phyloP scores from a whole-genome alignment of 1,139 yeast genomes.

The Suhomyces atakaporum region DNA sequence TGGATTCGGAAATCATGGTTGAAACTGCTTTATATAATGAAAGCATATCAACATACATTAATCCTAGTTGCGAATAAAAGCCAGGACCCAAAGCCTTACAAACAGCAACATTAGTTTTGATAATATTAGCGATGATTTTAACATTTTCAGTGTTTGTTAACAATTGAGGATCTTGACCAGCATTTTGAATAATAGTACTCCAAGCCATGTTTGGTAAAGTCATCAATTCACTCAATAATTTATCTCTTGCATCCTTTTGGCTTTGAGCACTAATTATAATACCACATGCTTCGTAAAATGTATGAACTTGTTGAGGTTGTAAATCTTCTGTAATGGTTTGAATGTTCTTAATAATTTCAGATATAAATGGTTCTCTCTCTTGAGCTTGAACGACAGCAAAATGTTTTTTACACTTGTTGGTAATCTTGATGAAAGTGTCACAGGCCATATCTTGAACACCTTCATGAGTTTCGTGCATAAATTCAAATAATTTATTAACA shows the following conservation, averaged over 20 bases:
- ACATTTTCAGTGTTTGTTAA: constrained; percentile 84
- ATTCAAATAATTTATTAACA: constrained; percentile 90
- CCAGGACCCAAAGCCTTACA: constrained; percentile 93
- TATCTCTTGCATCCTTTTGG: constrained; percentile 64
- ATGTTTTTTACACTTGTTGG: constrained; percentile 92
- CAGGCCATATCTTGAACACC: constrained; percentile 99
- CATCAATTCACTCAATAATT: constrained; percentile 79
- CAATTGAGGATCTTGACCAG: constrained; percentile 85
- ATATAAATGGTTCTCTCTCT: constrained; percentile 90
- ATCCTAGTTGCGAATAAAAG: constrained; percentile 84
- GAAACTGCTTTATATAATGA: constrained; percentile 88
- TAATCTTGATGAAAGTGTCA: constrained; percentile 95
- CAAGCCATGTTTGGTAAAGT: constrained; percentile 91
- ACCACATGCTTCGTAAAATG: constrained; percentile 98
- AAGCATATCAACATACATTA: constrained; percentile 86
- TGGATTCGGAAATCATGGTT: constrained; percentile 80
- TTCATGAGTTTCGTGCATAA: constrained; percentile 99
- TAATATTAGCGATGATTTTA: constrained; percentile 87
- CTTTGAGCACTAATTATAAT: constrained; percentile 84
- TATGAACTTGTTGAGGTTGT: constrained; percentile 96
- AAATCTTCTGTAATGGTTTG: constrained; percentile 87
- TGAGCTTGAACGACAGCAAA: constrained; percentile 85
- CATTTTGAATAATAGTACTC: constrained; percentile 84
- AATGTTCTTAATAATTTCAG: constrained; percentile 81
- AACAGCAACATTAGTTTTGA: constrained; percentile 92